These are phyloP conservation scores for Sistotremastrum niveocremeum DNA, from an alignment of 768 basidiomycete genomes.

Conservation along the genomic window DNA sequence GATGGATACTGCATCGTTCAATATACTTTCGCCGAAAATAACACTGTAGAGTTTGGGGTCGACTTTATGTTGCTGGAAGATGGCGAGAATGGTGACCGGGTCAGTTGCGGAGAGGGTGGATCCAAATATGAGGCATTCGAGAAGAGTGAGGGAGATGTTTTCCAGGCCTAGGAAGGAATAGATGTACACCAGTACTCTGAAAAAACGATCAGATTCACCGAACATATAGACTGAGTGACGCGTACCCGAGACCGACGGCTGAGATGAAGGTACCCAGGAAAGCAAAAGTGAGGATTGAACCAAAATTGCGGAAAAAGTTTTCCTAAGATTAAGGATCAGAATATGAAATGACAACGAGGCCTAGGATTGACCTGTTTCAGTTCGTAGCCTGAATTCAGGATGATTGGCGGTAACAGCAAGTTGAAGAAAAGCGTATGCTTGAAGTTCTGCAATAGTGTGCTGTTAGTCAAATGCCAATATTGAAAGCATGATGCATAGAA, in stretches of 20 bases:
- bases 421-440: constrained; percentile 98
- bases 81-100: constrained; percentile 93
- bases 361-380: constrained; percentile 66
- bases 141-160: constrained; percentile 66
- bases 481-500: too few species aligned
- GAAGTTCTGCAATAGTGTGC: constrained; percentile 53
- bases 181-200: constrained; percentile 84
- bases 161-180: constrained; percentile 91
- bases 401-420: constrained; percentile 93
- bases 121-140: constrained; percentile 94
- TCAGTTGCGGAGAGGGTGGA: constrained; percentile 96
- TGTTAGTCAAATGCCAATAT: not conserved
- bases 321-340: constrained; percentile 37
- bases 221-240: constrained; percentile 9
- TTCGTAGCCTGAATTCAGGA: constrained; percentile 95
- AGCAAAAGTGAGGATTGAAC: constrained; percentile 86
- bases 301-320: constrained; percentile 98
- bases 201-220: constrained; percentile 33
- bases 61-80: constrained; percentile 97
- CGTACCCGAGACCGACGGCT: constrained; percentile 90
- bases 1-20: constrained; percentile 99
- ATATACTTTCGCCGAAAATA: constrained; percentile 92
- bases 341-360: not conserved
- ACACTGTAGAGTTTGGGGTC: constrained; percentile 95
- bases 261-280: constrained; percentile 95